Base-by-base conservation (phyloP, 2,329 filamentous ascomycete species). In the Ceratocystis variospora region DNA sequence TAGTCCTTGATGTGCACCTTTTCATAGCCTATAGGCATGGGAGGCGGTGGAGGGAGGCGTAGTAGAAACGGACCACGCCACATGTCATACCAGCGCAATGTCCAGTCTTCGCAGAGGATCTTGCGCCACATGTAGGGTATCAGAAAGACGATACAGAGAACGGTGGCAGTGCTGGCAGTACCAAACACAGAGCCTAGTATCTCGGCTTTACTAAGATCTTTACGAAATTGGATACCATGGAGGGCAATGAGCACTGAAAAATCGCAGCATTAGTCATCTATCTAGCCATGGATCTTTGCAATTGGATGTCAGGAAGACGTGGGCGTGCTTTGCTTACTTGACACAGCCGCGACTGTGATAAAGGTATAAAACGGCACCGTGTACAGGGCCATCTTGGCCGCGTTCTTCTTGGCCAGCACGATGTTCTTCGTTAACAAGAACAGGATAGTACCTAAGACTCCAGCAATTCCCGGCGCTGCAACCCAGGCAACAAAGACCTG, bases 101-200 rank as follows among this genome's bases (percentile, higher is more conserved):
- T 76, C 76, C 79, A 81, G 70, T 84, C 81, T 50, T 81, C 77
- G 61, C 76, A 73, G 68, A 82, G 73, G 19, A 83, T 77, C 31
- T 77, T 76, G 41, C 78, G 76, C 72, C 81, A 77, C 33, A 83
- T 73, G 68, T 77, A 84, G 1, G 82, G 81, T 5, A 84, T 73
- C 67, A 83, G 74, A 70, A 83, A 83, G 57, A 78, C 67, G 33
- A 79, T 73, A 8, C 83, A 69, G 2, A 77, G 62, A 0, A 75
- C 73, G 2, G 78, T 76, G 33, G 74, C 79, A 1, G 71, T 72
- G 37, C 79, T 77, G 15, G 78, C 75, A 46, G 75, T 75, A 61
- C 83, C 74, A 48, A 80, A 76, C 59, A 77, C 64, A n/a, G 73
- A 70, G 61, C 75, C 37, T 0, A 73, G 68, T 15, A 69, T n/a